Evolutionary conservation across 1,284 basidiomycete species (phyloP), one percentile per base, ranked within the genome.

Genomic region (Macrocystidia cucumis): DNA sequence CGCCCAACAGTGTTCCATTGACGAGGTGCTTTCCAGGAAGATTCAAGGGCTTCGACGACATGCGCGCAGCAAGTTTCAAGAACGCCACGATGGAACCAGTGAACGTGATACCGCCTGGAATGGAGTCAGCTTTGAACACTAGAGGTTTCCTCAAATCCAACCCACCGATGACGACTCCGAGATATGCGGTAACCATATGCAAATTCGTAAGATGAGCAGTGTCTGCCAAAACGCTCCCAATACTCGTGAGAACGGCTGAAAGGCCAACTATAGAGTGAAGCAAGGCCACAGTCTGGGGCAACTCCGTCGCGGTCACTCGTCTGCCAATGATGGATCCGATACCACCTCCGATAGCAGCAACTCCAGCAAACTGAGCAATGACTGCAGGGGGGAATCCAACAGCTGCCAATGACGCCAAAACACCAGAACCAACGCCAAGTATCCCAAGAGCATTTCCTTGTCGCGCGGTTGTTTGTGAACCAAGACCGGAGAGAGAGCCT

Each of bases 61-160:
- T 83, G 41, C 71, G 74, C 5, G 82, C 87, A 1, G 85, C 85
- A 23, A 91, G 67, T 55, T 91, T 91, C 34, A 90, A 59, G 69
- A 89, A 91, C 1, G 87, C 87, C n/a, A 91, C 83, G 35, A 91
- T 76, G 3, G 85, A 89, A 14, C 87, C 87, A 16, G 83, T 84
- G 49, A 86, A 88, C 2, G 84, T 86, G 25, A 85, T 63, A 43
- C 79, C 80, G 57, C 77, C 75, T 70, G 33, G 48, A 33, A 20
- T 22, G 32, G 25, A 16, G 11, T 16, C 21, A 31, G 9, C n/a
- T 22, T 28, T 16, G 12, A 9, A 21, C 11, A n/a, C 20, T 14
- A 9, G 25, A 16, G 11, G 14, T 26, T 35, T n/a, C 5, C 30
- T 11, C 8, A n/a, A 17, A n/a, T 12, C 13, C 13, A 13, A 44